Percentiles rank a stretch among this genome's conserved stretches.
phyloP scores from a whole-genome alignment of 352 stramenopile genomes.

The Elongisporangium senticosum region DNA sequence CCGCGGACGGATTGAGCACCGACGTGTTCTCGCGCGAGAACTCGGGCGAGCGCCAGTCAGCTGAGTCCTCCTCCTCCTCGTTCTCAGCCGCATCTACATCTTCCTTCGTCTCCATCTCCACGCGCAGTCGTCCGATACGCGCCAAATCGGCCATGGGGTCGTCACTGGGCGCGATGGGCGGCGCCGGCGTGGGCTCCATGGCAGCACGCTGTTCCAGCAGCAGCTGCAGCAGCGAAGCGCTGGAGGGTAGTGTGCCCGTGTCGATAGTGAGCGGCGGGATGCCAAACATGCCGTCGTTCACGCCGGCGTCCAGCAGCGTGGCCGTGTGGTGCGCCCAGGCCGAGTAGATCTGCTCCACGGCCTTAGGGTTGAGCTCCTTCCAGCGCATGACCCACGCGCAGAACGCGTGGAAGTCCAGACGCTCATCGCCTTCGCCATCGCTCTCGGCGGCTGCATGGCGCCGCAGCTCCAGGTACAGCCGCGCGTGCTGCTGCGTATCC shows the following conservation, averaged over 20 bases:
- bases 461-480: slow-evolving; percentile 36
- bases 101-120: background rate
- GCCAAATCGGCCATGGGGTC: background rate
- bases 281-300: slow-evolving; percentile 70
- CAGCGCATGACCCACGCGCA: slow-evolving; percentile 76
- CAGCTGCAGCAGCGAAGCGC: slow-evolving; percentile 10
- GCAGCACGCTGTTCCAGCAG: slow-evolving; percentile 7
- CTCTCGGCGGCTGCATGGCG: slow-evolving; percentile 1
- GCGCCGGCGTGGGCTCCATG: background rate
- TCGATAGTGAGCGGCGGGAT: slow-evolving; percentile 31
- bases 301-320: slow-evolving; percentile 53
- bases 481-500: slow-evolving; percentile 34
- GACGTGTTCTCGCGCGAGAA: background rate
- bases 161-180: background rate
- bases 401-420: slow-evolving; percentile 65
- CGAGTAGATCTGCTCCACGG: slow-evolving; percentile 69
- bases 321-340: slow-evolving; percentile 71
- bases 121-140: background rate
- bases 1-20: background rate
- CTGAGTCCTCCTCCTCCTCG: background rate
- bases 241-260: slow-evolving; percentile 8
- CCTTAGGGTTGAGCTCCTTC: slow-evolving; percentile 60
- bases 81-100: background rate
- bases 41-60: background rate
- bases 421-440: slow-evolving; percentile 17